Evolutionary conservation across 768 basidiomycete species (phyloP).

Genomic region (Kwoniella dendrophila): DNA sequence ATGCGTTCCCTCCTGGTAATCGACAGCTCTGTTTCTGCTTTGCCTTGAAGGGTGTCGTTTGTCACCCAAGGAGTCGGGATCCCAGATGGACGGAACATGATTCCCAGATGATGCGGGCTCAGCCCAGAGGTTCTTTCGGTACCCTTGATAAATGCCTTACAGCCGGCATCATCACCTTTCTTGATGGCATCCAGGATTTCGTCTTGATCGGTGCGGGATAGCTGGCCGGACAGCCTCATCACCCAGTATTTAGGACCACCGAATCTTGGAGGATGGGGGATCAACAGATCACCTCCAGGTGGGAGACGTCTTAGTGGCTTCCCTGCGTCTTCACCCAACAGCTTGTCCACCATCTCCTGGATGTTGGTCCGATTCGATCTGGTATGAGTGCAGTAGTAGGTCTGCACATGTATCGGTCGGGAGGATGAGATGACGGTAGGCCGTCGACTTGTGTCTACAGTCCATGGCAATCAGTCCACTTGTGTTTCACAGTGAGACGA

Average conservation of each 20-base stretch:
- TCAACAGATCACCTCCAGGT: background rate
- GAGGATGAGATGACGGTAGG: background rate
- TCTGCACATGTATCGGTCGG: background rate
- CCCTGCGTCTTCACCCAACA: background rate
- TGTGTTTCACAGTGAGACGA: background rate
- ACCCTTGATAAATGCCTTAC: background rate
- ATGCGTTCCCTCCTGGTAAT: background rate
- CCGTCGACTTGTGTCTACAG: background rate
- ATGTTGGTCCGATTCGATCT: background rate
- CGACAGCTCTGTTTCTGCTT: background rate
- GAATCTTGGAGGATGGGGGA: background rate
- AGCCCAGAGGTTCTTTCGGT: background rate
- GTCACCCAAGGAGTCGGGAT: background rate
- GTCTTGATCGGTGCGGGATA: background rate
- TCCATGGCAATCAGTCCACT: background rate
- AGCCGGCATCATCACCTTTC: background rate
- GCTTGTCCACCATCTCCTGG: background rate
- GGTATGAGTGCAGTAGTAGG: background rate
- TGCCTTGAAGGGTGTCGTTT: background rate
- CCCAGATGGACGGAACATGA: background rate
- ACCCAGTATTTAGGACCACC: conserved; percentile 5
- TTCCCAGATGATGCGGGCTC: background rate
- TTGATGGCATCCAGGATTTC: background rate
- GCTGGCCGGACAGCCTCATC: background rate
- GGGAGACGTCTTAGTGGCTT: background rate